These are phyloP conservation scores for Wickerhamiella lipophila DNA, from an alignment of 805 yeast species.

Conservation along the genomic window DNA sequence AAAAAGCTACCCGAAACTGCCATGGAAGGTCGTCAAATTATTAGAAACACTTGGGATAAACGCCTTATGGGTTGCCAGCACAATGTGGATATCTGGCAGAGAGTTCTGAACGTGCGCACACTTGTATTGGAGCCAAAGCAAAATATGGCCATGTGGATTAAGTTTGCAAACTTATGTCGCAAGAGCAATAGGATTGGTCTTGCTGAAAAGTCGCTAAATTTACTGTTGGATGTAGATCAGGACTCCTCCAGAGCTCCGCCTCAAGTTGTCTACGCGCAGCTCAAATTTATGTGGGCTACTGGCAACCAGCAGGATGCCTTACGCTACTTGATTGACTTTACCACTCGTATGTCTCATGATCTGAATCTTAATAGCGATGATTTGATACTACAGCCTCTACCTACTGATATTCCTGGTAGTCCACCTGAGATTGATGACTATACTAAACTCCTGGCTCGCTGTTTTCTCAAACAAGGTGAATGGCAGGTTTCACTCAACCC, in stretches of 20 bases:
- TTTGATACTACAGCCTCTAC: slow-evolving; percentile 73
- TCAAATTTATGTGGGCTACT: slow-evolving; percentile 94
- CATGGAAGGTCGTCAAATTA: slow-evolving; percentile 52
- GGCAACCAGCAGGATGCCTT: slow-evolving; percentile 82
- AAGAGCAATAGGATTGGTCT: slow-evolving; percentile 85
- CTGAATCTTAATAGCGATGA: slow-evolving; percentile 78
- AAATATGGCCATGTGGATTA: slow-evolving; percentile 96
- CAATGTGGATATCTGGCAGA: slow-evolving; percentile 98
- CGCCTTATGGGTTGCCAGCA: slow-evolving; percentile 87
- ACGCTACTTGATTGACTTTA: slow-evolving; percentile 73
- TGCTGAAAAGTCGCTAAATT: slow-evolving; percentile 82
- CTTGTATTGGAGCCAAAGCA: slow-evolving; percentile 88
- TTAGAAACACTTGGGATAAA: slow-evolving; percentile 89
- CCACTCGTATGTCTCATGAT: slow-evolving; percentile 80
- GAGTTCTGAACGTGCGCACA: slow-evolving; percentile 85
- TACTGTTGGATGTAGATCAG: slow-evolving; percentile 33
- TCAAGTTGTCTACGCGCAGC: slow-evolving; percentile 91
- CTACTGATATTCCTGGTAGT: slow-evolving; percentile 55
- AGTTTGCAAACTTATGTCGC: slow-evolving; percentile 90
- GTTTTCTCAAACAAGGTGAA: slow-evolving; percentile 95
- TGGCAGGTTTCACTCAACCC: slow-evolving; percentile 82
- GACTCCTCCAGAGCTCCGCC: slow-evolving; percentile 72
- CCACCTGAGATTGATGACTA: slow-evolving; percentile 63
- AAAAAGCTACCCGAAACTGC: slow-evolving; percentile 75
- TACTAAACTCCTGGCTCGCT: slow-evolving; percentile 76